Evolutionary conservation across 2,329 filamentous ascomycete genomes (phyloP).

Genomic region (Aspergillus novofumigatus): DNA sequence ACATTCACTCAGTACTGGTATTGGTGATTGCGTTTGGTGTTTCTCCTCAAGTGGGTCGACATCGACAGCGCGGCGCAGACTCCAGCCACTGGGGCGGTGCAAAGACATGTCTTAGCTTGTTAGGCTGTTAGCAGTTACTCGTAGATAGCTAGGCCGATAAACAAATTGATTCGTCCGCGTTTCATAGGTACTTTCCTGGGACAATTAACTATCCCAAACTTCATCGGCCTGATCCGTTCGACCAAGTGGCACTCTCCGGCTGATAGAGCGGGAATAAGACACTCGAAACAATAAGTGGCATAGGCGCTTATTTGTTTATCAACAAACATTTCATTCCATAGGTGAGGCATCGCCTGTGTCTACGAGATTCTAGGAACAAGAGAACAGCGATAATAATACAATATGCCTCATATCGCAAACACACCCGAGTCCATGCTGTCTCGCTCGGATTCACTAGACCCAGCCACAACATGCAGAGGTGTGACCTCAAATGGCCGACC

Average conservation of each 20-base stretch:
- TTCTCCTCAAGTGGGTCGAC: not conserved
- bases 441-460: conserved; percentile 80
- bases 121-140: not conserved
- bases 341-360: not conserved
- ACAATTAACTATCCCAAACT: not conserved
- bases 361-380: not conserved
- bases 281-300: not conserved
- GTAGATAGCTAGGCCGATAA: not conserved
- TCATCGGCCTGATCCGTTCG: not conserved
- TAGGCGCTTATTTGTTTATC: not conserved
- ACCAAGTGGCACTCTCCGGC: not conserved
- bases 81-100: not conserved
- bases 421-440: conserved; percentile 78
- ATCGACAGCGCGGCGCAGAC: not conserved
- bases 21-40: not conserved
- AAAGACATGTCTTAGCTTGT: not conserved
- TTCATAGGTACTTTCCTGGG: not conserved
- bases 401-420: conserved; percentile 63
- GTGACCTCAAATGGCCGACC: conserved; percentile 77
- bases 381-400: conserved; percentile 1
- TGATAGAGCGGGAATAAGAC: not conserved
- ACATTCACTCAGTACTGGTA: not conserved
- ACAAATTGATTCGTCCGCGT: not conserved
- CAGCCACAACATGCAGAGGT: conserved; percentile 79
- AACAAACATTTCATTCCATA: not conserved